Evolutionary conservation across 2,329 filamentous ascomycete species (phyloP).

Genomic region (Pyrenophora teres): DNA sequence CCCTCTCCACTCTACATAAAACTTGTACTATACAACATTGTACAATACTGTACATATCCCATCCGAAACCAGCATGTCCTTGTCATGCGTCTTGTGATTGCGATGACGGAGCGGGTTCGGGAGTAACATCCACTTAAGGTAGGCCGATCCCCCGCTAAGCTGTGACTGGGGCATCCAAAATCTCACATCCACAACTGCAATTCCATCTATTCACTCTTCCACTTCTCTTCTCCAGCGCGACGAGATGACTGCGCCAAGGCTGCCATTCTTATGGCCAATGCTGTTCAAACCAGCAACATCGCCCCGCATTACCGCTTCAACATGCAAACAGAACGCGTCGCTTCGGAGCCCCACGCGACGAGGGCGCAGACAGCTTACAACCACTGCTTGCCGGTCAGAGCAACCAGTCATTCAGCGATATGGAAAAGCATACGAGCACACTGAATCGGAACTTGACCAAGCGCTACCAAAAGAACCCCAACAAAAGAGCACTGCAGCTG

Average conservation of each 20-base stretch:
- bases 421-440: constrained; percentile 55
- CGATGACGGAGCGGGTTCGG: constrained; percentile 2
- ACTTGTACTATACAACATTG: constrained; percentile 7
- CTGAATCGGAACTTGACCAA: constrained; percentile 42
- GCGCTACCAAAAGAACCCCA: constrained; percentile 10
- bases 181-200: constrained; percentile 10
- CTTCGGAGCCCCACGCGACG: constrained; percentile 20
- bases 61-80: constrained; percentile 30
- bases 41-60: constrained; percentile 35
- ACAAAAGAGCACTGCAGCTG: constrained; percentile 1
- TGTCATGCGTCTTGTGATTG: too few species aligned
- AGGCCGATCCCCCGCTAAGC: constrained; percentile 19
- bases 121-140: constrained; percentile 16
- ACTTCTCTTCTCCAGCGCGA: constrained; percentile 3
- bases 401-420: constrained; percentile 50
- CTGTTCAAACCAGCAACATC: constrained; percentile 45
- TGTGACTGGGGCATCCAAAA: constrained; percentile 11
- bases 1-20: background rate
- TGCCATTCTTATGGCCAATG: constrained; percentile 55
- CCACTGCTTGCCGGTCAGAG: constrained; percentile 35
- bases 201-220: constrained; percentile 1
- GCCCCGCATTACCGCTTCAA: constrained; percentile 23
- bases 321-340: constrained; percentile 11
- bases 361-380: constrained; percentile 31
- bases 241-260: constrained; percentile 51